Conservation (phyloP, 352 stramenopile species). For the Hyphochytrium catenoides region DNA sequence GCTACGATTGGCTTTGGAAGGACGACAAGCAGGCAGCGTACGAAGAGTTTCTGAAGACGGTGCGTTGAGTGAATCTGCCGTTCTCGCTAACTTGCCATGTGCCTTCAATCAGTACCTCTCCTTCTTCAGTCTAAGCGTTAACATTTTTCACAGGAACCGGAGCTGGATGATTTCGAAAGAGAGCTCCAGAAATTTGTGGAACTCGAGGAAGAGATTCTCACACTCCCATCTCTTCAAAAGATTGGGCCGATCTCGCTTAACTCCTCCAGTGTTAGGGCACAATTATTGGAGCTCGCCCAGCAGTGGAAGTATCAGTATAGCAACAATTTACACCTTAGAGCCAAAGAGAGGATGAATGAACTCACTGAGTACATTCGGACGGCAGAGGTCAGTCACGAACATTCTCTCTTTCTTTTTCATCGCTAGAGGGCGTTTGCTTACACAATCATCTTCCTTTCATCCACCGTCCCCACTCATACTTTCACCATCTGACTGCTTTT, state of each 20-base stretch:
- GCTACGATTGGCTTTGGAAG: constrained; percentile 96
- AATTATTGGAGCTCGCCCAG: constrained; percentile 83
- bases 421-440: too few species aligned
- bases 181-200: constrained; percentile 86
- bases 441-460: too few species aligned
- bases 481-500: too few species aligned
- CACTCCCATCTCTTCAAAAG: constrained; percentile 69
- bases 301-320: constrained; percentile 94
- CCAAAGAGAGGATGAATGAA: constrained; percentile 66
- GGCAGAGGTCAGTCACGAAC: too few species aligned
- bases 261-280: constrained; percentile 84
- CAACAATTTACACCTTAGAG: constrained; percentile 85
- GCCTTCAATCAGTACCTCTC: too few species aligned
- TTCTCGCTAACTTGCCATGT: too few species aligned
- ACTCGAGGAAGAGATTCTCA: constrained; percentile 56
- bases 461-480: too few species aligned
- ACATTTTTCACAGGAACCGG: too few species aligned
- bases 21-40: constrained; percentile 88
- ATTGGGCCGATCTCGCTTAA: constrained; percentile 91
- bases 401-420: too few species aligned
- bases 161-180: constrained; percentile 86
- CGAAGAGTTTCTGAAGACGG: constrained; percentile 72
- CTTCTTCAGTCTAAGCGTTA: too few species aligned
- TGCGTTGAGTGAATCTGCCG: too few species aligned
- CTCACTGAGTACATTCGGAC: constrained; percentile 80